Base-by-base conservation (phyloP, 768 basidiomycete genomes). In the Russula emetica region DNA sequence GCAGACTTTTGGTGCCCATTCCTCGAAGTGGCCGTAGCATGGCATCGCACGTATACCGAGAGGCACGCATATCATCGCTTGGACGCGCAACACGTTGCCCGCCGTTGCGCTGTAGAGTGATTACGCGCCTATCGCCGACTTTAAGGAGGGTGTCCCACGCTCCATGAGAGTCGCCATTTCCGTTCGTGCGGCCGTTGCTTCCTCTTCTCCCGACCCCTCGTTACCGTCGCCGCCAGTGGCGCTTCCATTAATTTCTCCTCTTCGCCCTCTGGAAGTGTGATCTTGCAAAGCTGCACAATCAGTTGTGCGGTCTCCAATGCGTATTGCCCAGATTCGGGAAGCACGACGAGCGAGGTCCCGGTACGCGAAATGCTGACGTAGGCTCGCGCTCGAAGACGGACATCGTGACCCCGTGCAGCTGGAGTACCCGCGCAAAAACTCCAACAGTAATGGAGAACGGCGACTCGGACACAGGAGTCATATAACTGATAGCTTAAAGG, bases 381-480 rank as follows among this genome's bases (percentile, higher is more conserved):
- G 40, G 26, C 78, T 87, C 66, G 82, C 83, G 30, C 77, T 87
- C 70, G 81, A 82, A 65, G 80, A 86, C 71, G 84, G 92, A 70
- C 82, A 87, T 50, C 78, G 78, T 10, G 83, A 87, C 66, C 84
- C 93, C 62, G 72, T 74, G 26, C 74, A 77, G 4, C 84, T 92
- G 70, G 88, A 94, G 75, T 78, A 80, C 2, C 77, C 85, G 62
- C 85, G 87, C 74, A 75, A 76, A 55, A 9, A 78, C 36, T 22
- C 65, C 62, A 14, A 64, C 53, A 52, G 62, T 52, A 62, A 66
- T 54, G 24, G 44, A 55, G 55, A 64, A 51, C 51, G 61, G 62
- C 34, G 13, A 18, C 36, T 13, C 36, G 36, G 36, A 13, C 8
- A 16, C 51, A 38, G 56, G 49, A 22, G 62, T 18, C 62, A 57